These are phyloP conservation scores for Dothistroma septosporum DNA, from an alignment of 2,329 filamentous ascomycete species.

Conservation along the genomic window DNA sequence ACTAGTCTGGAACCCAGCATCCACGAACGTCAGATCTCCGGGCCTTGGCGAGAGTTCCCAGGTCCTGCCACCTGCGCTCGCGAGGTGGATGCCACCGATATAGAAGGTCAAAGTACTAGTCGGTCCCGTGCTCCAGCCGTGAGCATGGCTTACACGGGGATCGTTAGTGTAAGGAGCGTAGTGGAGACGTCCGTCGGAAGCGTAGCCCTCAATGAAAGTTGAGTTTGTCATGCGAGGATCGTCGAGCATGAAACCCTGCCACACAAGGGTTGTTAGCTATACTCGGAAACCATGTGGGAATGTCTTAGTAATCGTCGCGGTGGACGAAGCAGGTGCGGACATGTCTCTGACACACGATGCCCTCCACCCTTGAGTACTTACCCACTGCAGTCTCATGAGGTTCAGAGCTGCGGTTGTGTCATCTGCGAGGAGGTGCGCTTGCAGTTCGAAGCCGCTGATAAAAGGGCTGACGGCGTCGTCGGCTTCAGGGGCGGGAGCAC, in stretches of 20 bases:
- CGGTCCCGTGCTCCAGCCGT: slow-evolving; percentile 51
- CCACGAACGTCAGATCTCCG: slow-evolving; percentile 41
- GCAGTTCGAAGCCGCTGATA: slow-evolving; percentile 46
- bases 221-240: slow-evolving; percentile 52
- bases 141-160: slow-evolving; percentile 47
- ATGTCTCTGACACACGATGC: too few relatives aligned
- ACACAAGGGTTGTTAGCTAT: too few relatives aligned
- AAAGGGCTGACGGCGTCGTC: slow-evolving; percentile 47
- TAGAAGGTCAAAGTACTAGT: slow-evolving; percentile 45
- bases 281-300: too few relatives aligned
- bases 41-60: slow-evolving; percentile 46
- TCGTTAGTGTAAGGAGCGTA: slow-evolving; percentile 51
- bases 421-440: slow-evolving; percentile 42
- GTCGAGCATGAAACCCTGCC: slow-evolving; percentile 54
- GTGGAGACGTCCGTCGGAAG: slow-evolving; percentile 43
- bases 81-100: slow-evolving; percentile 44
- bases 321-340: too few relatives aligned
- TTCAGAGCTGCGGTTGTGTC: slow-evolving; percentile 40
- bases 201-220: slow-evolving; percentile 52
- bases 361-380: too few relatives aligned
- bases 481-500: slow-evolving; percentile 48
- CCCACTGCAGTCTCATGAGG: slow-evolving; percentile 48
- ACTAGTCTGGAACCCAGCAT: slow-evolving; percentile 46
- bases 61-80: slow-evolving; percentile 37
- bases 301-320: too few relatives aligned